A percentile compares a stretch with the other conserved stretches of the same genome.
These are phyloP conservation scores for Paramecium bursaria DNA, from an alignment of 73 alveolate genomes.

Conservation along the genomic window DNA sequence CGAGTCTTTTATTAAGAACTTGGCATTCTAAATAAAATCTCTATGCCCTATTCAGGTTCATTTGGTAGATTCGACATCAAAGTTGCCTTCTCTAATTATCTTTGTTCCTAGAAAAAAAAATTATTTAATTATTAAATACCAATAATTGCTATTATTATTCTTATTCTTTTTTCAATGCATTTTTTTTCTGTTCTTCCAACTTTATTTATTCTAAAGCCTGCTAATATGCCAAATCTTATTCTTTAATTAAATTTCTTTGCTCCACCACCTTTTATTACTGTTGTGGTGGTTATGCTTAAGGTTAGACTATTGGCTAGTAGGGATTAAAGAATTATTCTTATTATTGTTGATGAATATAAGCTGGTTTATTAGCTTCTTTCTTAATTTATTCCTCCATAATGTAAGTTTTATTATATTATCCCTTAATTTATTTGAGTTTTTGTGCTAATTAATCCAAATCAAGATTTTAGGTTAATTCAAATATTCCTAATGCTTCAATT, in stretches of 20 bases:
- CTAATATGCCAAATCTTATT: conserved; percentile 17
- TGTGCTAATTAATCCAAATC: neutral
- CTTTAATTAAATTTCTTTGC: neutral
- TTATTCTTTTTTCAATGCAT: conserved; percentile 6
- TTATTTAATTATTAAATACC: neutral
- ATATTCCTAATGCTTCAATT: neutral
- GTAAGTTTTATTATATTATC: neutral
- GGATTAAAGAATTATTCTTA: neutral
- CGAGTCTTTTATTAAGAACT: neutral
- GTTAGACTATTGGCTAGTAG: too few relatives aligned
- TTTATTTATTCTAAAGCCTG: neutral
- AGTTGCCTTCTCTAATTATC: conserved; percentile 4
- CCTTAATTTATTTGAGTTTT: conserved; percentile 7
- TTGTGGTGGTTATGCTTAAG: neutral
- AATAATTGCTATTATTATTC: neutral
- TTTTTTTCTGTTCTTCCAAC: neutral
- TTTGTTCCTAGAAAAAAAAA: neutral
- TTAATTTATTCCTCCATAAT: conserved; percentile 12
- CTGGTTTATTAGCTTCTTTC: neutral
- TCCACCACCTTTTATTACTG: conserved; percentile 22
- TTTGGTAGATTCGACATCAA: conserved; percentile 10
- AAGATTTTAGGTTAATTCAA: neutral
- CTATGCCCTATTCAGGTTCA: conserved; percentile 47
- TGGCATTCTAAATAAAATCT: conserved; percentile 2
- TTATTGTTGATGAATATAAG: neutral